phyloP scores from a whole-genome alignment of 192 early-diverging fungal species.

The Coemansia sp. region DNA sequence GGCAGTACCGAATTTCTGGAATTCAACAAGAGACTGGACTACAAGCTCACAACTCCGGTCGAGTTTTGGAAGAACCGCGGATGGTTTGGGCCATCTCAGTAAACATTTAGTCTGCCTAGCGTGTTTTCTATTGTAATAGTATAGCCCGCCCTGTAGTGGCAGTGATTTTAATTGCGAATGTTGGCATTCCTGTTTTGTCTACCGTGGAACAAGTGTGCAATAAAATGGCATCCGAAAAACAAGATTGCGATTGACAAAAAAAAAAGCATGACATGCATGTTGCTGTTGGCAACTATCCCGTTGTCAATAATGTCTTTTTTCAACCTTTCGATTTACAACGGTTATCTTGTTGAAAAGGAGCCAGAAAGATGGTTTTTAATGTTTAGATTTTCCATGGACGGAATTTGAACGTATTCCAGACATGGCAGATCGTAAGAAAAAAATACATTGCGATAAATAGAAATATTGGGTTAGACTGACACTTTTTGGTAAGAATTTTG shows the following conservation, averaged over 20 bases:
- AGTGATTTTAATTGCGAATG: no score
- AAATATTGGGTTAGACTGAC: no score
- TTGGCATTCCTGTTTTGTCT: no score
- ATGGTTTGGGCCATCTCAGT: constrained; percentile 56
- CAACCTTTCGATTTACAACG: neutral
- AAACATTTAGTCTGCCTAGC: neutral
- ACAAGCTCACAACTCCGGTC: constrained; percentile 20
- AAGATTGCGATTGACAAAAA: neutral
- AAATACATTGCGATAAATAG: no score
- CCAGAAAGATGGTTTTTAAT: no score
- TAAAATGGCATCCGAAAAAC: neutral
- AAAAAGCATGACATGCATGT: neutral
- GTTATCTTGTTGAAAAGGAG: neutral
- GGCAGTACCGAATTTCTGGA: constrained; percentile 21
- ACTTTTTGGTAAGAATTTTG: no score
- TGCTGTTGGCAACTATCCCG: neutral
- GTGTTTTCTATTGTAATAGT: neutral
- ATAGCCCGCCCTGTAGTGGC: neutral
- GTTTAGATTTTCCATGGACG: no score
- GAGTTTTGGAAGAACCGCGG: constrained; percentile 33
- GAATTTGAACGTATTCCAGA: no score
- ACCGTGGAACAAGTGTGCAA: neutral
- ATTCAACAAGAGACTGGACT: constrained; percentile 20
- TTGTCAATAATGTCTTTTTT: no score
- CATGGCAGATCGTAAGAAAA: no score